phyloP scores from a whole-genome alignment of 2,329 filamentous ascomycete species.

The Talaromyces amestolkiae region DNA sequence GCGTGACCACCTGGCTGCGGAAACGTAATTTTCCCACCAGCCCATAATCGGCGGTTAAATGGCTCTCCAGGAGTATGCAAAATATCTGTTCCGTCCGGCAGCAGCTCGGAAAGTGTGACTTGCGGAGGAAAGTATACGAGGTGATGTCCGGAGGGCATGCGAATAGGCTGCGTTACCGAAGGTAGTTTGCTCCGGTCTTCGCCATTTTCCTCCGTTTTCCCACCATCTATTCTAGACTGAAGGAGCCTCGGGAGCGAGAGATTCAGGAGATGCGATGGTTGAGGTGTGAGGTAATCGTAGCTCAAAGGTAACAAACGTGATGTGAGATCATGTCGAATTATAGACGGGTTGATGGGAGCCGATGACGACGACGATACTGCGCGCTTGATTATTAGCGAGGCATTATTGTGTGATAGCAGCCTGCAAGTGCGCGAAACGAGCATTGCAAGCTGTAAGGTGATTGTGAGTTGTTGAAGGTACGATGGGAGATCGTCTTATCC shows the following conservation, averaged over 20 bases:
- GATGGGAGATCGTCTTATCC: background rate
- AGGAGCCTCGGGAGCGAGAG: slow-evolving; percentile 60
- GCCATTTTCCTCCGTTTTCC: slow-evolving; percentile 22
- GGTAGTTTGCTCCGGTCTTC: slow-evolving; percentile 32
- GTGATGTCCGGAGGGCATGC: slow-evolving; percentile 62
- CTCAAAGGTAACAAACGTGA: slow-evolving; percentile 49
- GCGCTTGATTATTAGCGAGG: slow-evolving; percentile 2
- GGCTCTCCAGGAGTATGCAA: slow-evolving; percentile 70
- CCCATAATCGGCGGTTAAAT: slow-evolving; percentile 82
- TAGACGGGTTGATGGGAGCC: slow-evolving; percentile 34
- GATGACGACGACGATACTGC: slow-evolving; percentile 23
- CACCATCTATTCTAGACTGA: slow-evolving; percentile 28
- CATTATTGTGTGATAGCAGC: background rate
- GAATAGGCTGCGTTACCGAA: slow-evolving; percentile 31
- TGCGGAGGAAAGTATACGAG: slow-evolving; percentile 82
- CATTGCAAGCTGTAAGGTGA: slow-evolving; percentile 15
- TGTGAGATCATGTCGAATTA: slow-evolving; percentile 46
- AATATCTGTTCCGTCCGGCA: slow-evolving; percentile 80
- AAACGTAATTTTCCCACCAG: slow-evolving; percentile 70
- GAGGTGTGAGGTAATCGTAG: slow-evolving; percentile 60
- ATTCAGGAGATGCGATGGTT: slow-evolving; percentile 63
- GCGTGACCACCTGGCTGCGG: slow-evolving; percentile 21
- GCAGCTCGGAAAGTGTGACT: slow-evolving; percentile 59
- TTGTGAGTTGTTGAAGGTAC: background rate
- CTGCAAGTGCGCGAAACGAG: slow-evolving; percentile 12